Conservation (phyloP, 768 basidiomycete species). For the Xerocomus spinulosus region DNA sequence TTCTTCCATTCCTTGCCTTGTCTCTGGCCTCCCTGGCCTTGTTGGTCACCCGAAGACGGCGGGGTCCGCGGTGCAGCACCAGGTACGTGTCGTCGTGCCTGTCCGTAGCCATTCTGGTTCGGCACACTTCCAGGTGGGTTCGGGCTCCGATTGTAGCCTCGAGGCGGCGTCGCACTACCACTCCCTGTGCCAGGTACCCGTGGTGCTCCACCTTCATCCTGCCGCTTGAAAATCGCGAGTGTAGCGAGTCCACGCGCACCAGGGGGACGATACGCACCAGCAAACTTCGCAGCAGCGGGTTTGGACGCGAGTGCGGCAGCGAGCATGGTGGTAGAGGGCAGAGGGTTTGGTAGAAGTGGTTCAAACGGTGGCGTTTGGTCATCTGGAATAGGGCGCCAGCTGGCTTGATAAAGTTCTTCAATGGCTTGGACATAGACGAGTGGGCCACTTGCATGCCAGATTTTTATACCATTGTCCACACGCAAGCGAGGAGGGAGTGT, state of each 20-base stretch:
- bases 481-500: constrained; percentile 93
- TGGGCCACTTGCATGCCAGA: constrained; percentile 89
- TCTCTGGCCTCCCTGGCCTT: constrained; percentile 27
- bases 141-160: constrained; percentile 56
- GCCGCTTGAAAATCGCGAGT: constrained; percentile 83
- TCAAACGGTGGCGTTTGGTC: constrained; percentile 68
- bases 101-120: constrained; percentile 28
- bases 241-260: constrained; percentile 88
- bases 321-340: constrained; percentile 55
- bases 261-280: constrained; percentile 90
- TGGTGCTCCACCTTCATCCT: constrained; percentile 79
- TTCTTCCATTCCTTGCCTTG: constrained; percentile 42
- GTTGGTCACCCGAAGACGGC: constrained; percentile 38
- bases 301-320: constrained; percentile 48
- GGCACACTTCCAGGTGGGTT: constrained; percentile 47
- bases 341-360: constrained; percentile 56
- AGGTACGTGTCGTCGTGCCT: constrained; percentile 52
- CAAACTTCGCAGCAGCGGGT: constrained; percentile 56
- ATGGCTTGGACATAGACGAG: constrained; percentile 78
- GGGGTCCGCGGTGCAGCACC: constrained; percentile 57
- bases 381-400: constrained; percentile 74
- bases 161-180: constrained; percentile 59
- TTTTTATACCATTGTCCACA: constrained; percentile 95
- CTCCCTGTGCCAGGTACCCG: constrained; percentile 40
- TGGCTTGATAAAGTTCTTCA: constrained; percentile 87